A percentile compares a stretch with the other conserved stretches of the same genome.
Evolutionary conservation across 2,329 filamentous ascomycete species (phyloP).

Genomic region (Verticillium alfalfae): DNA sequence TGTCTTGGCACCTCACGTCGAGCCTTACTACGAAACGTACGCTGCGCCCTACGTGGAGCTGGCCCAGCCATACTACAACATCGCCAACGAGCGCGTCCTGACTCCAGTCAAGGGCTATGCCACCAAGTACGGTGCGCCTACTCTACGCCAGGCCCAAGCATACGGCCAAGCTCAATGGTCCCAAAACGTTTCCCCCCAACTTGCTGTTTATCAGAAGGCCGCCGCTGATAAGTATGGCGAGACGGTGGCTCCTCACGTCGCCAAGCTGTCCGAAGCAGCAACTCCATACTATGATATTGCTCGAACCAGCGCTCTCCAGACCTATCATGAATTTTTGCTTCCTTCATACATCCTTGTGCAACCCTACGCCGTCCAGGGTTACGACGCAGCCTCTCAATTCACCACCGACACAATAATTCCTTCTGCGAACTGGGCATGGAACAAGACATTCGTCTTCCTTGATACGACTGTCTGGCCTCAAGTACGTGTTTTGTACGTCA

Average conservation of each 20-base stretch:
- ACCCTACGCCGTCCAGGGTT: conserved; percentile 68
- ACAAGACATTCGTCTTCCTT: conserved; percentile 64
- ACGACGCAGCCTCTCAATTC: conserved; percentile 61
- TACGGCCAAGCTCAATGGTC: conserved; percentile 72
- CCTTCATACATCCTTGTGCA: conserved; percentile 70
- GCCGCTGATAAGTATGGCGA: conserved; percentile 63
- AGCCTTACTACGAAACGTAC: conserved; percentile 82
- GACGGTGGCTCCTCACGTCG: conserved; percentile 68
- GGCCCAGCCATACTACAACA: conserved; percentile 69
- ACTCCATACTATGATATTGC: conserved; percentile 69
- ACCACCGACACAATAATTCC: conserved; percentile 67
- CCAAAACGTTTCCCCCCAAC: conserved; percentile 67
- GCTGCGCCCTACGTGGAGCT: conserved; percentile 76
- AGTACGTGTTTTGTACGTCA: conserved; percentile 71
- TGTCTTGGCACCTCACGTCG: conserved; percentile 64
- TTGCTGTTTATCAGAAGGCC: conserved; percentile 58
- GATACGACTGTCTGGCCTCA: conserved; percentile 77
- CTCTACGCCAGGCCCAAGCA: conserved; percentile 60
- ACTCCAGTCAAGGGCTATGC: conserved; percentile 62
- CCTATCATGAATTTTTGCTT: conserved; percentile 67
- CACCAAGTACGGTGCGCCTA: conserved; percentile 70
- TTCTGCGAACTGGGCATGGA: conserved; percentile 64
- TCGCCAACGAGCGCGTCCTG: conserved; percentile 58
- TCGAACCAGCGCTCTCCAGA: conserved; percentile 56
- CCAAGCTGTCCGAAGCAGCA: conserved; percentile 49